Conservation (phyloP, 2,329 filamentous ascomycete genomes). For the Gremmenia infestans region DNA sequence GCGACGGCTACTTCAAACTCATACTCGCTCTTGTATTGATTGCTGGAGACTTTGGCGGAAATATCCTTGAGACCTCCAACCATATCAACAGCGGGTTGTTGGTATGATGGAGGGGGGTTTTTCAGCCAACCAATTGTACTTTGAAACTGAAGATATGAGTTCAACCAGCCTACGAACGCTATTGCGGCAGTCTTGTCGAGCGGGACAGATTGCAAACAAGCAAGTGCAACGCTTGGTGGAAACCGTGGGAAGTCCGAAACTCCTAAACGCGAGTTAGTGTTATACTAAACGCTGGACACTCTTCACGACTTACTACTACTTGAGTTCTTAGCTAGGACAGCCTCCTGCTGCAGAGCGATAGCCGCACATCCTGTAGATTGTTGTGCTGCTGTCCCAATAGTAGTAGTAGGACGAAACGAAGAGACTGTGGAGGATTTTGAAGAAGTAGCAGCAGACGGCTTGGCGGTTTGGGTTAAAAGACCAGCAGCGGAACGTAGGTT, state of each 20-base stretch:
- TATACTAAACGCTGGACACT: background rate
- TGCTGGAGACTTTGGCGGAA: background rate
- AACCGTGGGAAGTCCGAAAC: background rate
- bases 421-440: background rate
- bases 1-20: slow-evolving; percentile 10
- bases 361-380: background rate
- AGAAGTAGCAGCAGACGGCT: background rate
- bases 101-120: slow-evolving; percentile 8
- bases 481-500: background rate
- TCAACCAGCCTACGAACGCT: background rate
- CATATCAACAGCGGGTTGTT: slow-evolving; percentile 6
- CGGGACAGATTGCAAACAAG: background rate
- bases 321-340: background rate
- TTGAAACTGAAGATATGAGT: background rate
- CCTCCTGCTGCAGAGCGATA: background rate
- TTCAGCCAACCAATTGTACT: slow-evolving; percentile 5
- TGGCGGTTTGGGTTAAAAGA: background rate
- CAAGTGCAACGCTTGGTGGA: background rate
- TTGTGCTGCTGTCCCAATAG: background rate
- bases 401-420: background rate
- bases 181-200: background rate
- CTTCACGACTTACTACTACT: background rate
- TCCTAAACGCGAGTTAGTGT: background rate
- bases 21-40: slow-evolving; percentile 10
- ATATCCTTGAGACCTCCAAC: slow-evolving; percentile 8